Evolutionary conservation across 108 stramenopile genomes (phyloP), one percentile per base, ranked within the genome.

Genomic region (Nannochloropsis granulata): DNA sequence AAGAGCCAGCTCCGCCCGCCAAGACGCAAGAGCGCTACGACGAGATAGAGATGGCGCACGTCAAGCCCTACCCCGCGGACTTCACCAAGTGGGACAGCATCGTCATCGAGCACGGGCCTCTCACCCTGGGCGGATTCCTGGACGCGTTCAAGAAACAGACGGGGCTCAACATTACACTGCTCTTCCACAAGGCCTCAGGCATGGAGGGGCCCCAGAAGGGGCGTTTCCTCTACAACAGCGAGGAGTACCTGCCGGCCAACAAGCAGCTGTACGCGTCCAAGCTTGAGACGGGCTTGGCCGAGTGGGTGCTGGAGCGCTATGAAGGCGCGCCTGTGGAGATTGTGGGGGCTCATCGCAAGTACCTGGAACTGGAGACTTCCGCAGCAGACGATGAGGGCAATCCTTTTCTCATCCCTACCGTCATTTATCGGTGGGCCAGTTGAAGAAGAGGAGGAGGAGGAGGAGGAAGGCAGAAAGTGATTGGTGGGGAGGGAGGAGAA

Each of bases 11-110:
- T 16, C 43, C 24, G 82, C 42, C 44, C 23, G 45, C 13, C 23
- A 82, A 44, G 45, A 24, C 45, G 11, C 82, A 88, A 79, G 85
- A 88, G 44, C 84, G 85, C 83, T 88, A 85, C 44, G 88, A 88
- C 82, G 81, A 81, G 14, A 88, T 88, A 43, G 78, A 82, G 19
- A n/a, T 83, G 43, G 81, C 82, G 42, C 84, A 88, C 26, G 79
- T 83, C 23, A 85, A 85, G 85, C 85, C 82, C 82, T 12, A 43
- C 44, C 88, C 88, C 23, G 7, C 85, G 19, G 88, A 84, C 79
- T 88, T 88, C 78, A 88, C 88, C 23, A 88, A 88, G 83, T 88
- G 88, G 88, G 88, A 88, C 78, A 82, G 81, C 23, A 80, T 80
- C 79, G 79, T 80, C 23, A 24, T 25, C 23, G 24, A 87, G 83